Evolutionary conservation across 106 monocot species (phyloP), one percentile per base, ranked within the genome.

Genomic region (Acorus calamus): DNA sequence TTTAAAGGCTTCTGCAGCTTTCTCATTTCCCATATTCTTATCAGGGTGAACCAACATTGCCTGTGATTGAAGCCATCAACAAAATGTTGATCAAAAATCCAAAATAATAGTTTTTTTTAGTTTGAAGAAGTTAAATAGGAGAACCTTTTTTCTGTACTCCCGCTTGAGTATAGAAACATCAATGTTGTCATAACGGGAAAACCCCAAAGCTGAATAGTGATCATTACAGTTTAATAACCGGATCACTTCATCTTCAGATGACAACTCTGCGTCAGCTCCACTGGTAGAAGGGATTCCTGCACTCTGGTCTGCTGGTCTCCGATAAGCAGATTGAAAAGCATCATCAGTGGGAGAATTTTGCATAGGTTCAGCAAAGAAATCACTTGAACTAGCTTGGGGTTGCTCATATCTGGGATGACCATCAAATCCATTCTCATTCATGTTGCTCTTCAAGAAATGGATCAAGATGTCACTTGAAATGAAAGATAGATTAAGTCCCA

Each of bases 21-120:
- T 87, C 65, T 96, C 90, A 60, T 96, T 90, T 6, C 94, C 90
- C 86, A 87, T 90, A 52, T 93, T 93, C 69, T 93, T 93, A 74
- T 93, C 93, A 59, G 93, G 93, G 77, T 93, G 93, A 44, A 93
- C 90, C 45, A 96, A 64, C 90, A 96, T 96, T 74, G 94, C 94
- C 94, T 96, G 63, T 14, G 62, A 28, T 28, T 28, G 54, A 77
- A 56, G 3, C 52, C 54, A 71, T 41, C 61, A 64, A 42, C 41
- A 46, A 28, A n/a, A 60, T 41, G 55, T 67, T 7, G 11, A 53
- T 28, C 44, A 48, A 13, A 47, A 14, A 46, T 28, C 42, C 10
- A 52, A 6, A 55, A 28, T 53, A 69, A 12, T 28, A 47, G 44
- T 12, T 52, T 5, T 8, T 48, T 42, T 13, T 42, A 46, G 42